phyloP scores from a whole-genome alignment of 345 rosid genomes.

The Durio zibethinus region DNA sequence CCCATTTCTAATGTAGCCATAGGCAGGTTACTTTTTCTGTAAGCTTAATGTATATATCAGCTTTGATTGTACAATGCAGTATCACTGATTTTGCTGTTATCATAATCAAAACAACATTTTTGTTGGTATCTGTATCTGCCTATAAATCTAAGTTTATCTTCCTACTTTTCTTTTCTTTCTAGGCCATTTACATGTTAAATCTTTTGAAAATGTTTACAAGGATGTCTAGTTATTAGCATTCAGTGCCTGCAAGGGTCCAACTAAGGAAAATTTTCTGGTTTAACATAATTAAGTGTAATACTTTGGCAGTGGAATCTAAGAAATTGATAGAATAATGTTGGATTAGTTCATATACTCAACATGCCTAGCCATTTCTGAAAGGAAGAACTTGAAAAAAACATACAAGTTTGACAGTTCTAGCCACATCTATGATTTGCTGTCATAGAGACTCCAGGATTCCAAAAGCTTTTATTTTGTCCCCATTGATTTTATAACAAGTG shows the following conservation, averaged over 20 bases:
- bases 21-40: not conserved
- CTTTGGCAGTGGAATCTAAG: not conserved
- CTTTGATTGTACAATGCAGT: not conserved
- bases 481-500: not conserved
- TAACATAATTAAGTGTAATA: not conserved
- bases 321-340: not conserved
- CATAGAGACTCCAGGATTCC: not conserved
- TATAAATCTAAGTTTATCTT: not conserved
- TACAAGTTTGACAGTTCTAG: not conserved
- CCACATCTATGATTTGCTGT: not conserved
- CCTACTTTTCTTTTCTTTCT: not conserved
- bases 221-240: not conserved
- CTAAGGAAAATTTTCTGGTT: not conserved
- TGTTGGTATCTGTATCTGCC: not conserved
- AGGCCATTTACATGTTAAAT: not conserved
- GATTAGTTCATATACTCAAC: not conserved
- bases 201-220: not conserved
- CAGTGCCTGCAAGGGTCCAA: not conserved
- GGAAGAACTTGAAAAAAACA: not conserved
- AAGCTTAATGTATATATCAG: not conserved
- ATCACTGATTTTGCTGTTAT: not conserved
- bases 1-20: not conserved
- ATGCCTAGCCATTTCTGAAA: not conserved
- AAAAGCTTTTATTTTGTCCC: not conserved
- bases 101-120: not conserved